Evolutionary conservation across 306 rosid species (phyloP), one percentile per base, ranked within the genome.

Genomic region (Cajanus cajan): DNA sequence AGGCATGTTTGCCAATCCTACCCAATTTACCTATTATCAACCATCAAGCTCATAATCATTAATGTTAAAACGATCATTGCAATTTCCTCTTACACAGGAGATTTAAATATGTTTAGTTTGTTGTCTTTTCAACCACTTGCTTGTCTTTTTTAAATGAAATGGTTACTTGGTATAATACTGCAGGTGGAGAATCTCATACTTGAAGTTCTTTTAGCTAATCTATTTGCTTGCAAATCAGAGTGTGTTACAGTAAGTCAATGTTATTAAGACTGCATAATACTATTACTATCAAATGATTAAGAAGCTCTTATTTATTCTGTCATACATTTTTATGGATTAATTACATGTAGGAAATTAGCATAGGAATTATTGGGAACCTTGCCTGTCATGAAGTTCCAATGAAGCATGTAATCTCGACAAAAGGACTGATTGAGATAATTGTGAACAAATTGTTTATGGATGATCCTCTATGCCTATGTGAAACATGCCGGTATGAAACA

Each of bases 351-450:
- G 98, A 95, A 78, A 90, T 92, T 81, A 48, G 80, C 82, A 80
- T 89, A 34, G 98, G 97, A 75, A 89, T 95, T 72, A 83, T 93
- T 51, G 97, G 96, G 80, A 95, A 95, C 86, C 92, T 92, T 63
- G 95, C 97, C 50, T 95, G 97, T 84, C 97, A 95, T 50, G 92
- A 92, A 80, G 85, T 73, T 82, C 92, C 82, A 15, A 81, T 90
- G 92, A 84, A 86, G 79, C 85, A 18, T 52, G 66, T 95, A 74
- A 80, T 86, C 76, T 80, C 88, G 4, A 85, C 89, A 70, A 81
- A 86, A 59, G 91, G 92, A 82, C 78, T 95, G 80, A 73, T 86
- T 66, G 91, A 86, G 71, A 72, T 68, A 36, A 83, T 92, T 74
- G 88, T 91, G 67, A 86, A 80, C 55, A 96, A 88, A 77, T 75